Base-by-base conservation (phyloP, 139 green algal species). In the Chlamydomonas incerta region DNA sequence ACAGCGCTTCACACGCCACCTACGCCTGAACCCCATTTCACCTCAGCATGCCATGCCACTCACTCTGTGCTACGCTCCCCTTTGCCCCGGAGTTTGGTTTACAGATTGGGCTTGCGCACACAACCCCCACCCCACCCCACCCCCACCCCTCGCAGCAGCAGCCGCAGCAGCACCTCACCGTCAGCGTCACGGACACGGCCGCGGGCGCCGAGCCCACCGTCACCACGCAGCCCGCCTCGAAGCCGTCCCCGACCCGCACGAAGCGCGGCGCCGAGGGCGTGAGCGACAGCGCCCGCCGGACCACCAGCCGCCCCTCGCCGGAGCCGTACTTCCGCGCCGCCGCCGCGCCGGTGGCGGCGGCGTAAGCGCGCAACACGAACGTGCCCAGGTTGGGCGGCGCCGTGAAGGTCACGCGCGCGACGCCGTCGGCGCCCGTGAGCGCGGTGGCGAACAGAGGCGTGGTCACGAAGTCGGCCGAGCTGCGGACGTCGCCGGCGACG, bases 181-280 rank as follows among this genome's bases (percentile, higher is more conserved):
- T 41, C 2, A 29, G 26, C 26, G 65, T 71, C 9, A 71, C 15
- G n/a, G n/a, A 26, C 26, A 71, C 65, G 65, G 69, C 33, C 8
- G 35, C 69, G 15, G 69, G 35, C 5, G 11, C 15, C 10, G 35
- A 41, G 17, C 26, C 26, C 18, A 37, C 69, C 20, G 88, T 88
- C 15, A 93, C 90, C 1, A 93, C 35, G 24, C 90, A 85, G 34
- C 92, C 90, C 5, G 88, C 92, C 52, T 88, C 75, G 76, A 94
- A 94, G 21, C 62, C 65, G 72, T 96, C 93, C 2, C 89, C 87
- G 0, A 89, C 74, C 55, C 93, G 90, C 31, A 92, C 90, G 20
- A 93, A 88, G 71, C 91, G 88, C 0, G 93, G 93, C 58, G 92
- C 66, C 6, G 86, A 89, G 26, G 91, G 80, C 4, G 86, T 90